Percentiles rank a stretch among this genome's conserved stretches.
Conservation (phyloP, 2,329 filamentous ascomycete species). For the Hymenoscyphus fraxineus region DNA sequence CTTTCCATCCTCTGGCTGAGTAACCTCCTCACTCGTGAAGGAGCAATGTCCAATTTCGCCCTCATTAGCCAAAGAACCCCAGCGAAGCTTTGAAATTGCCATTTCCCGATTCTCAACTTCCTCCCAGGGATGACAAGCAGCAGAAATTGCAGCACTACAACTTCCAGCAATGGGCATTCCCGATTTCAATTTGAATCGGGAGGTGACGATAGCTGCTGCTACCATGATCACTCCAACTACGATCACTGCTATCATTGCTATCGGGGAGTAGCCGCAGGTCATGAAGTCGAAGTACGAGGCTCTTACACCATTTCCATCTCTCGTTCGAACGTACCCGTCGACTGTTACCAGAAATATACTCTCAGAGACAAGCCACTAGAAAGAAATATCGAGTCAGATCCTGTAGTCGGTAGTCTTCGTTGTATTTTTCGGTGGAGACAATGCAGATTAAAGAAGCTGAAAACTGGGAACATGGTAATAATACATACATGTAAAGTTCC, state of each 20-base stretch:
- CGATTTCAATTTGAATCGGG: neutral
- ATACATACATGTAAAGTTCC: conserved; percentile 38
- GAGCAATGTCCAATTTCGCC: neutral
- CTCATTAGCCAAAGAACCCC: neutral
- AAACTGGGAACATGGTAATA: neutral
- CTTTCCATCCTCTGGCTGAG: neutral
- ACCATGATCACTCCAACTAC: neutral
- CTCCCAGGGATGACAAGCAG: conserved; percentile 19
- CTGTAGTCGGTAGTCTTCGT: too few relatives aligned
- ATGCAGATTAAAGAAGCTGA: too few relatives aligned
- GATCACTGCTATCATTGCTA: conserved; percentile 15
- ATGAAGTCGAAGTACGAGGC: neutral
- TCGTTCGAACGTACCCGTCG: neutral
- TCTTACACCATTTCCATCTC: neutral
- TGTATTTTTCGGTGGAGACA: too few relatives aligned
- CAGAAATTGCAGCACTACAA: conserved; percentile 11
- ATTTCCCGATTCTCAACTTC: conserved; percentile 42
- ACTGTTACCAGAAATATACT: conserved; percentile 20
- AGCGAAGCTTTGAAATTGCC: conserved; percentile 27
- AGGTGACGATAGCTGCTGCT: neutral
- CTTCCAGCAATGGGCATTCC: conserved; percentile 10
- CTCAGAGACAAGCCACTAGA: conserved; percentile 17
- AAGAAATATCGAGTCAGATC: too few relatives aligned
- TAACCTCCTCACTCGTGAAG: neutral
- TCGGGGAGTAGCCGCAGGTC: conserved; percentile 17